A percentile compares a stretch with the other conserved stretches of the same genome.
Evolutionary conservation across 306 rosid genomes (phyloP).

Genomic region (Luffa aegyptiaca): DNA sequence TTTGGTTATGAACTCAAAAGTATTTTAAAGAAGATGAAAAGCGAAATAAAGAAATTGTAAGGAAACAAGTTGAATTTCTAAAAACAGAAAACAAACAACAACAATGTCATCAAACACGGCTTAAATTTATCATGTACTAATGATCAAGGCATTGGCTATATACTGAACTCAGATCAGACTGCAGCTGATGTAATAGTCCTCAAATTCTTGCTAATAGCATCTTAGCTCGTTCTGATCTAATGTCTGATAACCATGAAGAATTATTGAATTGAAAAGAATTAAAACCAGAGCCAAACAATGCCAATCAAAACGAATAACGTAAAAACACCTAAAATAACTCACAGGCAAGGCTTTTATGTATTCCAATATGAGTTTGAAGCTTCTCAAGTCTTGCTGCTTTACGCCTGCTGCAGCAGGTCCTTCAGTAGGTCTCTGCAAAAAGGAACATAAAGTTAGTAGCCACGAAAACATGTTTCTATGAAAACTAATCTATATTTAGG

Average conservation of each 20-base stretch:
- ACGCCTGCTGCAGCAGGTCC: slow-evolving; percentile 27
- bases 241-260: background rate
- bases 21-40: background rate
- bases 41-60: background rate
- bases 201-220: background rate
- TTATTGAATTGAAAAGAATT: background rate
- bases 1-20: background rate
- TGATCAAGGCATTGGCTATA: background rate
- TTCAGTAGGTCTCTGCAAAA: slow-evolving; percentile 59
- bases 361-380: slow-evolving; percentile 83
- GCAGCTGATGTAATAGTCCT: background rate
- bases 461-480: background rate
- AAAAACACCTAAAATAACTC: slow-evolving; percentile 20
- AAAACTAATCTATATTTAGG: background rate
- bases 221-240: background rate
- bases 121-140: background rate
- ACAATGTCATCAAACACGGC: background rate
- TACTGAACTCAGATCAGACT: background rate
- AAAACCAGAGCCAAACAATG: background rate
- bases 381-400: slow-evolving; percentile 73
- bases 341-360: slow-evolving; percentile 95
- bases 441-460: slow-evolving; percentile 26
- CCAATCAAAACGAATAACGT: background rate
- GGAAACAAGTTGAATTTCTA: background rate
- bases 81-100: background rate